phyloP scores from a whole-genome alignment of 2,329 filamentous ascomycete species.

The Cladosporium austrohemisphaericum region DNA sequence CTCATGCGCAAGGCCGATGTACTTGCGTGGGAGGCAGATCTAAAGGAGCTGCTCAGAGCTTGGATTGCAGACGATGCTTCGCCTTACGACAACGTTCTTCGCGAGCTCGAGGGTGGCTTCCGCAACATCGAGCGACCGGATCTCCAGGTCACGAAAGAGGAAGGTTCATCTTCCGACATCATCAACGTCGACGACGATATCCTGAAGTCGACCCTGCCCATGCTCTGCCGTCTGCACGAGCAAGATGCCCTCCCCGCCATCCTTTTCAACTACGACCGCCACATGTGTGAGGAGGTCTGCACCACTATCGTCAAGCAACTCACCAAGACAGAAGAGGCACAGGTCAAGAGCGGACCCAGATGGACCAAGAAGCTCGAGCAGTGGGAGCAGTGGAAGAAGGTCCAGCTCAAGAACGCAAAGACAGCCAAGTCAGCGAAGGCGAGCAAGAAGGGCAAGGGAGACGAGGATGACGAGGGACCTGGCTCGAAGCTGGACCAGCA shows the following conservation, averaged over 20 bases:
- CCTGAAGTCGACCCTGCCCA: constrained; percentile 49
- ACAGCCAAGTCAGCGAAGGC: constrained; percentile 34
- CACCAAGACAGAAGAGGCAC: constrained; percentile 51
- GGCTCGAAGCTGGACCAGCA: constrained; percentile 55
- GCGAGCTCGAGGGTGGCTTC: constrained; percentile 43
- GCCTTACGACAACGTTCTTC: constrained; percentile 51
- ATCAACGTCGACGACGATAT: constrained; percentile 25
- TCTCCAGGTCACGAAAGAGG: constrained; percentile 23
- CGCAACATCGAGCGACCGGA: constrained; percentile 23
- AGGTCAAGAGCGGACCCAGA: constrained; percentile 53
- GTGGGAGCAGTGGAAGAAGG: constrained; percentile 57
- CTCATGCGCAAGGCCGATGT: constrained; percentile 64
- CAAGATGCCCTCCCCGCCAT: constrained; percentile 68
- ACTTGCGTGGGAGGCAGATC: constrained; percentile 58
- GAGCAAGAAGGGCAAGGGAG: constrained; percentile 40
- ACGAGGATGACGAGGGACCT: constrained; percentile 41
- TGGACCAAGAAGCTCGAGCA: constrained; percentile 60
- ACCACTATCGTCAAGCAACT: constrained; percentile 51
- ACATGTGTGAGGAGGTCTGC: constrained; percentile 59
- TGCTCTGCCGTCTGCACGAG: constrained; percentile 58
- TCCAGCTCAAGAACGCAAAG: constrained; percentile 38
- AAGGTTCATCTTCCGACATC: constrained; percentile 16
- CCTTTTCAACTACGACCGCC: constrained; percentile 72
- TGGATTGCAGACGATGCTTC: constrained; percentile 59
- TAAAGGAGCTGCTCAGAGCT: constrained; percentile 56